Evolutionary conservation across 192 early-diverging fungal species (phyloP).

Genomic region (Coemansia sp.): DNA sequence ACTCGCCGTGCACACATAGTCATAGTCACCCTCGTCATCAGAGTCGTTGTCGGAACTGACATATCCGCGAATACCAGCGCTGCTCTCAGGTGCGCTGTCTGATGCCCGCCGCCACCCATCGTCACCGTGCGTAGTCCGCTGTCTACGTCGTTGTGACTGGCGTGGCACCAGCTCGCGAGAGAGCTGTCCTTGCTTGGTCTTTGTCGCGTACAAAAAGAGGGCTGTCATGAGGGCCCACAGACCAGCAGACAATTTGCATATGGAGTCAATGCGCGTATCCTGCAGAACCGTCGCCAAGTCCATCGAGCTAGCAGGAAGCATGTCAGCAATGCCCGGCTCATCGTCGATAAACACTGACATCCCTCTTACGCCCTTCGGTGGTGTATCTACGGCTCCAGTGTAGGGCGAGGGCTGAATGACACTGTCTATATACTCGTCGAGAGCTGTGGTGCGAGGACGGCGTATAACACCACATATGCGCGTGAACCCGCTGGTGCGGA

Average conservation of each 20-base stretch:
- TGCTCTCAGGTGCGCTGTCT: neutral
- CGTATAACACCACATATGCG: slow-evolving; percentile 37
- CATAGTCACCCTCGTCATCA: slow-evolving; percentile 27
- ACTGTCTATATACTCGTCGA: slow-evolving; percentile 44
- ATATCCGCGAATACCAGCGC: neutral
- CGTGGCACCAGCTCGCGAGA: neutral
- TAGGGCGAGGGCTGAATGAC: slow-evolving; percentile 2
- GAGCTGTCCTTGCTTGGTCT: slow-evolving; percentile 15
- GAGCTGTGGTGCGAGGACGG: slow-evolving; percentile 37
- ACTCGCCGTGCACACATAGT: slow-evolving; percentile 26
- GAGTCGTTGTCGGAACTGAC: slow-evolving; percentile 1
- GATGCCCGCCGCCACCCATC: neutral
- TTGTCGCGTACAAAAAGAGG: slow-evolving; percentile 24
- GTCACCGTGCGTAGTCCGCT: neutral
- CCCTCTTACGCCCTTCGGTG: slow-evolving; percentile 12
- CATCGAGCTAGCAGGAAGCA: slow-evolving; percentile 12
- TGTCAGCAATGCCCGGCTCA: slow-evolving; percentile 18
- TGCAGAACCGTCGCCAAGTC: slow-evolving; percentile 23
- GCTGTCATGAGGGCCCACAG: slow-evolving; percentile 42
- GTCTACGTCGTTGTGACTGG: neutral
- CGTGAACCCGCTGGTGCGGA: slow-evolving; percentile 33
- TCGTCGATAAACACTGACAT: slow-evolving; percentile 40
- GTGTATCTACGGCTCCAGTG: neutral
- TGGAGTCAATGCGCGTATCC: slow-evolving; percentile 35
- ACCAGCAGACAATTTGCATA: slow-evolving; percentile 33